Evolutionary conservation across 441 rosid species (phyloP).

Genomic region (Pelargonium cotyledonis): DNA sequence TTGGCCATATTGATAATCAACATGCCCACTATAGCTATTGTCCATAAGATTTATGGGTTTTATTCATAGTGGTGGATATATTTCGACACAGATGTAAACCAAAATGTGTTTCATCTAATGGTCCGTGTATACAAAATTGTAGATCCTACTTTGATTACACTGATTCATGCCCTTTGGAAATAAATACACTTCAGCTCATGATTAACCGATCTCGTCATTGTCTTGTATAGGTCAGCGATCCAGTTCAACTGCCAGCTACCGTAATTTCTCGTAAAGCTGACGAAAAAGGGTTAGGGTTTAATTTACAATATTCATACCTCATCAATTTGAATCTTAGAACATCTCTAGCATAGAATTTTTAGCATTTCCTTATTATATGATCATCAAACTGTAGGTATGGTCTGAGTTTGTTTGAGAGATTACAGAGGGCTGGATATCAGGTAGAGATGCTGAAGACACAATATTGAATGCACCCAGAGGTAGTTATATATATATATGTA

Average conservation of each 20-base stretch:
- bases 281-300: slow-evolving; percentile 50
- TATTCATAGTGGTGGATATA: background rate
- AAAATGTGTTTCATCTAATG: background rate
- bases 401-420: slow-evolving; percentile 87
- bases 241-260: slow-evolving; percentile 93
- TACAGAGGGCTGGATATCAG: slow-evolving; percentile 93
- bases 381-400: slow-evolving; percentile 50
- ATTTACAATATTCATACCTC: slow-evolving; percentile 2
- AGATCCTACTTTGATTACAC: background rate
- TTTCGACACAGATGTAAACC: background rate
- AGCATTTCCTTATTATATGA: slow-evolving; percentile 4
- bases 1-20: background rate
- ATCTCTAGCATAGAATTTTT: background rate
- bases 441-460: slow-evolving; percentile 87
- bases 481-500: slow-evolving; percentile 11
- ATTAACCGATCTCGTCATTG: slow-evolving; percentile 12
- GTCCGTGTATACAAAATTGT: background rate
- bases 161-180: background rate
- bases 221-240: slow-evolving; percentile 73
- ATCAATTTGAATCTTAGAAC: background rate
- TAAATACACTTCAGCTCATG: slow-evolving; percentile 1
- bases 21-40: background rate
- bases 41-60: background rate
- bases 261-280: slow-evolving; percentile 79
- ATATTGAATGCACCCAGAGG: slow-evolving; percentile 98